These are phyloP conservation scores for Fusarium nurragi DNA, from an alignment of 2,329 filamentous ascomycete species.

Conservation along the genomic window DNA sequence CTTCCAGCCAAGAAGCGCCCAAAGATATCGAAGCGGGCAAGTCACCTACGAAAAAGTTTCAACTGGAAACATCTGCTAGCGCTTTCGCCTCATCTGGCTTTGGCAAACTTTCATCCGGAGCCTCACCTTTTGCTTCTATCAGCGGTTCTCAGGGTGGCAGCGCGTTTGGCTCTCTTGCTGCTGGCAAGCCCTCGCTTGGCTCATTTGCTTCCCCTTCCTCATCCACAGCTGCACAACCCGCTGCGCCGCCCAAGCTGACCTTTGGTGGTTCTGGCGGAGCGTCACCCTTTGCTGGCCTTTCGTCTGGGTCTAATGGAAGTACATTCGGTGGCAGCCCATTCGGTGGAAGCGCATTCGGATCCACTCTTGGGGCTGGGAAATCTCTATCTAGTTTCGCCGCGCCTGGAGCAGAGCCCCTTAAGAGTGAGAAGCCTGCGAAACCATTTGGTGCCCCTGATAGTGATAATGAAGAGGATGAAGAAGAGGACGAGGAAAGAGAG, in stretches of 20 bases:
- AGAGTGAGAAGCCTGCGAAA: slow-evolving; percentile 70
- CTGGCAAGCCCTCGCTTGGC: slow-evolving; percentile 49
- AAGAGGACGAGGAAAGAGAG: slow-evolving; percentile 52
- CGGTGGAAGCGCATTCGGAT: slow-evolving; percentile 53
- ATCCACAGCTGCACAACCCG: slow-evolving; percentile 39
- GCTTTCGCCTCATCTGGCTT: slow-evolving; percentile 76
- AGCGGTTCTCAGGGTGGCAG: slow-evolving; percentile 59
- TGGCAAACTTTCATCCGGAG: slow-evolving; percentile 69
- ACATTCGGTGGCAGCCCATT: slow-evolving; percentile 53
- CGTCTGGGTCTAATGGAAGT: slow-evolving; percentile 53
- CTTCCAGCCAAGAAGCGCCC: slow-evolving; percentile 27
- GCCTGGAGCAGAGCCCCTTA: slow-evolving; percentile 59
- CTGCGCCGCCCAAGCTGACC: slow-evolving; percentile 57
- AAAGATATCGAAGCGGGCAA: slow-evolving; percentile 39
- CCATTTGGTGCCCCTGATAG: slow-evolving; percentile 82
- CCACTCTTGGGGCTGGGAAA: slow-evolving; percentile 53
- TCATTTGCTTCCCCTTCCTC: slow-evolving; percentile 48
- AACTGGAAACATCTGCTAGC: slow-evolving; percentile 60
- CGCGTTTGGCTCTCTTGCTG: slow-evolving; percentile 57
- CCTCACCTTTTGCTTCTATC: slow-evolving; percentile 71
- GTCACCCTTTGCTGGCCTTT: slow-evolving; percentile 61
- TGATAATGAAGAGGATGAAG: slow-evolving; percentile 63
- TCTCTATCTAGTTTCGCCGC: slow-evolving; percentile 75
- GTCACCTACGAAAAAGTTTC: slow-evolving; percentile 40
- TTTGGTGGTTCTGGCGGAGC: slow-evolving; percentile 56